Percentiles rank a stretch among this genome's conserved stretches.
Conservation (phyloP, 257 asterid genomes). For the Verbena officinalis region DNA sequence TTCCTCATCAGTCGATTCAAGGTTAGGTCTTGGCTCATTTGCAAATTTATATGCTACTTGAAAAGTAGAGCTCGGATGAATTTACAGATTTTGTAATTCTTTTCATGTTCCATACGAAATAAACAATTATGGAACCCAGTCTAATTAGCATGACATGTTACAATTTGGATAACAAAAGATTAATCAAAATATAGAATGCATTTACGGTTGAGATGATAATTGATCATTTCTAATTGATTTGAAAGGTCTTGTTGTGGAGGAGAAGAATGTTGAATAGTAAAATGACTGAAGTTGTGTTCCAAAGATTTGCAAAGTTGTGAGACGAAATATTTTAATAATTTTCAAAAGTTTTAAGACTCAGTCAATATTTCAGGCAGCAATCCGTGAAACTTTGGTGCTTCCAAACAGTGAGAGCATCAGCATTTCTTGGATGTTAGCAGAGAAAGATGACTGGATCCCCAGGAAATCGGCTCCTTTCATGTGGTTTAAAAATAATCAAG, state of each 20-base stretch:
- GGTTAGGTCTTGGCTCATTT: constrained; percentile 50
- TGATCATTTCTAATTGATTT: background rate
- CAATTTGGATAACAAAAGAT: background rate
- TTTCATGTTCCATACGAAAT: background rate
- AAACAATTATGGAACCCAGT: background rate
- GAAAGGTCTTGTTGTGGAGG: background rate
- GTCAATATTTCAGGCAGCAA: constrained; percentile 63
- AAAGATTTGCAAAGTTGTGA: background rate
- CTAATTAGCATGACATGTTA: background rate
- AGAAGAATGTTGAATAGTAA: background rate
- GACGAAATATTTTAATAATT: no score
- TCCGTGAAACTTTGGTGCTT: constrained; percentile 84
- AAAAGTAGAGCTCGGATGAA: background rate
- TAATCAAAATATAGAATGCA: background rate
- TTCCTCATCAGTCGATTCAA: constrained; percentile 77
- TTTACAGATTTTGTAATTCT: background rate
- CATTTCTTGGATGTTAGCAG: constrained; percentile 89
- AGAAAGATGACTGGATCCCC: constrained; percentile 92
- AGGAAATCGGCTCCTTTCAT: constrained; percentile 73
- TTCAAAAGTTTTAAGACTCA: constrained; percentile 19
- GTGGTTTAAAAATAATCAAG: constrained; percentile 63
- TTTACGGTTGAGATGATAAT: background rate
- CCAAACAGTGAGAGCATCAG: constrained; percentile 73
- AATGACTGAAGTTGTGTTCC: background rate
- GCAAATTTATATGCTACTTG: constrained; percentile 15